phyloP scores from a whole-genome alignment of 2,329 filamentous ascomycete genomes.

The Pseudogymnoascus sp. region DNA sequence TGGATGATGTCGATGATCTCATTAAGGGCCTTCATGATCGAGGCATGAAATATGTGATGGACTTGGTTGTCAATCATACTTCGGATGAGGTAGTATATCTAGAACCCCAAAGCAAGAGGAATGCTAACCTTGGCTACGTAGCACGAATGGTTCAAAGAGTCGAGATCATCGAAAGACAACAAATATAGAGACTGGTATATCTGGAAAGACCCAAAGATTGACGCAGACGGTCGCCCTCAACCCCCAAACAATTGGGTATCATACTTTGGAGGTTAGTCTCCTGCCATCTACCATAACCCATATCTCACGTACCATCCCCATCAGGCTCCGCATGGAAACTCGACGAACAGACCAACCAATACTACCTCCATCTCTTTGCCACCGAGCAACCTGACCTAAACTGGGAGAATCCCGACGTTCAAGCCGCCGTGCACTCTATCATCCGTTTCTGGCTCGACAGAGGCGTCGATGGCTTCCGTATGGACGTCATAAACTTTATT shows the following conservation, averaged over 20 bases:
- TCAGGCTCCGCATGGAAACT: slow-evolving; percentile 42
- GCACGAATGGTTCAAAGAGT: slow-evolving; percentile 52
- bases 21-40: slow-evolving; percentile 50
- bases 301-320: not conserved
- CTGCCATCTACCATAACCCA: slow-evolving; percentile 27
- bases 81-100: slow-evolving; percentile 31
- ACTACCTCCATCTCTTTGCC: slow-evolving; percentile 56
- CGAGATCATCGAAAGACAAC: slow-evolving; percentile 39
- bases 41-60: slow-evolving; percentile 61
- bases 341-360: slow-evolving; percentile 44
- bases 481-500: slow-evolving; percentile 63
- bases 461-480: slow-evolving; percentile 50
- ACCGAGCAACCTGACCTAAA: slow-evolving; percentile 71
- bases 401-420: slow-evolving; percentile 61
- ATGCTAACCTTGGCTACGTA: slow-evolving; percentile 34
- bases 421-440: slow-evolving; percentile 59
- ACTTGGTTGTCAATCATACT: slow-evolving; percentile 70
- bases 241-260: slow-evolving; percentile 40
- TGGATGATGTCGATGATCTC: slow-evolving; percentile 57
- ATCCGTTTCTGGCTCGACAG: slow-evolving; percentile 68
- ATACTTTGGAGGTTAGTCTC: slow-evolving; percentile 36
- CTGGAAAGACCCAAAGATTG: slow-evolving; percentile 42
- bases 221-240: slow-evolving; percentile 28
- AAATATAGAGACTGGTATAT: slow-evolving; percentile 57
- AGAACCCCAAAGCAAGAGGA: not conserved